A percentile compares a stretch with the other conserved stretches of the same genome.
phyloP scores from a whole-genome alignment of 1,284 basidiomycete genomes.

The Schizophyllum amplum region DNA sequence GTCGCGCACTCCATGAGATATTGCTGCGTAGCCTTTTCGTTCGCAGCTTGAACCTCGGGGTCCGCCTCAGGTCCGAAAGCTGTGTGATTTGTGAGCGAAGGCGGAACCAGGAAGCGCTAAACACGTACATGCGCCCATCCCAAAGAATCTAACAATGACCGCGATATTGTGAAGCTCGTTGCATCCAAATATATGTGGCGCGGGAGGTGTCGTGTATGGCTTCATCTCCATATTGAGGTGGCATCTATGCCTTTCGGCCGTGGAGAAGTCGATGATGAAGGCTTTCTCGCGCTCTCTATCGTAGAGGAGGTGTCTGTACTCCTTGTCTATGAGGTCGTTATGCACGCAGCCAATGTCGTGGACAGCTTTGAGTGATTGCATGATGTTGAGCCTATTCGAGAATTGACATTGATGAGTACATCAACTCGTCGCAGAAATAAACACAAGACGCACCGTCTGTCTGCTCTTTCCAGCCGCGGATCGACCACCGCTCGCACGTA shows the following conservation, averaged over 20 bases:
- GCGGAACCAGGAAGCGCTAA: neutral
- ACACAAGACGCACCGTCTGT: neutral
- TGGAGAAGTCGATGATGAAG: neutral
- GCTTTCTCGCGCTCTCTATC: neutral
- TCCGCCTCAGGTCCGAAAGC: neutral
- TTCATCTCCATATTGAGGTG: neutral
- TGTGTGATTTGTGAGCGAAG: neutral
- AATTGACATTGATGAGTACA: too few species aligned
- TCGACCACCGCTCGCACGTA: neutral
- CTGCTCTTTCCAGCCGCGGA: neutral
- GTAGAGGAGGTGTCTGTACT: neutral
- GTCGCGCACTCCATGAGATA: too few species aligned
- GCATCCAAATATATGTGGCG: neutral
- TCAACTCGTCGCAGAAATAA: neutral
- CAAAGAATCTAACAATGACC: neutral
- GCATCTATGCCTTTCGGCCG: neutral
- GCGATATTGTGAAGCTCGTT: too few species aligned
- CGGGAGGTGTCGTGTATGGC: neutral
- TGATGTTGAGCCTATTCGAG: neutral
- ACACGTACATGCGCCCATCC: neutral
- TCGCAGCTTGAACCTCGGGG: neutral
- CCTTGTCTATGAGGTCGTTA: neutral
- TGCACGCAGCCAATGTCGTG: neutral
- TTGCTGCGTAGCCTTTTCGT: neutral
- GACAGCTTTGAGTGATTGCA: neutral